phyloP scores from a whole-genome alignment of 306 rosid species.

The Glycine soja region DNA sequence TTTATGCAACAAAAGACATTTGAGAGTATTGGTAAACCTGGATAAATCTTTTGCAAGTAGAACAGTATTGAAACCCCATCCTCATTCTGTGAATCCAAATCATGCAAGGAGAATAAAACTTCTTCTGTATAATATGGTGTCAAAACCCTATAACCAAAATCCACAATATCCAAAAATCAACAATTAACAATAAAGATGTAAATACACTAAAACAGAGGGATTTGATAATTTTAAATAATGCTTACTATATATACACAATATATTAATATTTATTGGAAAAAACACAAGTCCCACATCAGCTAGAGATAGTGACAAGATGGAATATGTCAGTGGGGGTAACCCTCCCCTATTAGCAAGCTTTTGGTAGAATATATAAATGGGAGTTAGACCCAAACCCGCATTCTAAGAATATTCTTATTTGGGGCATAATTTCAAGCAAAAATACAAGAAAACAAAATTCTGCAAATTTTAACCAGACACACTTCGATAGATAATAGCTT shows the following conservation, averaged over 20 bases:
- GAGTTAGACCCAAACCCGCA: too few species aligned
- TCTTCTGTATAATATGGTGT: conserved; percentile 97
- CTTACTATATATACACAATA: background rate
- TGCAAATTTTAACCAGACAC: conserved; percentile 27
- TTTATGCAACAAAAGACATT: conserved; percentile 3
- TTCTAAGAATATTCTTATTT: too few species aligned
- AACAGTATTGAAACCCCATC: conserved; percentile 97
- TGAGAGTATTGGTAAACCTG: conserved; percentile 59
- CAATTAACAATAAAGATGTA: conserved; percentile 12
- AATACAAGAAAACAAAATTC: background rate
- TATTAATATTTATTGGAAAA: too few species aligned
- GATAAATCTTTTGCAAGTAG: conserved; percentile 93
- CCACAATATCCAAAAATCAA: conserved; percentile 1
- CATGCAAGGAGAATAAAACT: conserved; percentile 81
- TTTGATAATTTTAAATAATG: background rate
- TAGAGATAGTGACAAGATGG: too few species aligned
- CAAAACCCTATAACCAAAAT: conserved; percentile 70
- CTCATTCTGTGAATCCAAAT: conserved; percentile 81
- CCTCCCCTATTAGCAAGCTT: too few species aligned
- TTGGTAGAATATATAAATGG: too few species aligned
- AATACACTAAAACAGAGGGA: conserved; percentile 11
- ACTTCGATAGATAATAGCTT: background rate
- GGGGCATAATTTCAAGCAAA: too few species aligned
- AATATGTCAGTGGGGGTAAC: too few species aligned
- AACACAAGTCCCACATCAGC: too few species aligned